A percentile compares a stretch with the other conserved stretches of the same genome.
Conservation (phyloP, 768 basidiomycete species). For the Lentinula guzmanii region DNA sequence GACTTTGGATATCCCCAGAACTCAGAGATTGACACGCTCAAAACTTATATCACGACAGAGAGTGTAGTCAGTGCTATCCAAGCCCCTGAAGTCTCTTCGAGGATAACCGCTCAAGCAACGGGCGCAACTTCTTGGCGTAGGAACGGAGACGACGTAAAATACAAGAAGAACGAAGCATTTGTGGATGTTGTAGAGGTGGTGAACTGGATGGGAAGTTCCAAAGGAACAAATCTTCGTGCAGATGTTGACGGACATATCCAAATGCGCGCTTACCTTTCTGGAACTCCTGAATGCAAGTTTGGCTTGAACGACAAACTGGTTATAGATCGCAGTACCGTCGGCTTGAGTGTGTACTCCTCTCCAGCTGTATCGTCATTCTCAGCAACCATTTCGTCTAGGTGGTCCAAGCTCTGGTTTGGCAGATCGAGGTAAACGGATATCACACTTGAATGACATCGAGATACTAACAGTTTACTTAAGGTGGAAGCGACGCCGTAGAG, state of each 20-base stretch:
- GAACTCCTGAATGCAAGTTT: slow-evolving; percentile 98
- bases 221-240: slow-evolving; percentile 88
- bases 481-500: slow-evolving; percentile 68
- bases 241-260: slow-evolving; percentile 98
- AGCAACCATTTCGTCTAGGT: background rate
- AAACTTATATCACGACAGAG: slow-evolving; percentile 97
- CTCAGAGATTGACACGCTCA: slow-evolving; percentile 95
- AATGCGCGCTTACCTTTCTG: slow-evolving; percentile 96
- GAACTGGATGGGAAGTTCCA: slow-evolving; percentile 95
- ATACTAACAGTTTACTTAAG: slow-evolving; percentile 15
- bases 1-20: slow-evolving; percentile 99
- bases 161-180: slow-evolving; percentile 99
- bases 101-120: slow-evolving; percentile 96
- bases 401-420: slow-evolving; percentile 25
- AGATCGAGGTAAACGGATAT: slow-evolving; percentile 36
- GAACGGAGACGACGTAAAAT: slow-evolving; percentile 82
- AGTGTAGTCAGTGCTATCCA: slow-evolving; percentile 53
- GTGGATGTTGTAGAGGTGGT: slow-evolving; percentile 99
- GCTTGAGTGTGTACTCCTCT: background rate
- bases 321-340: slow-evolving; percentile 60
- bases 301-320: slow-evolving; percentile 98
- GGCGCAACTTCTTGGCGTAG: slow-evolving; percentile 92
- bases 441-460: background rate
- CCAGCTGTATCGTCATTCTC: background rate
- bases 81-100: slow-evolving; percentile 78